Conservation (phyloP, 2,329 filamentous ascomycete genomes). For the Fusarium pseudoanthophilum region DNA sequence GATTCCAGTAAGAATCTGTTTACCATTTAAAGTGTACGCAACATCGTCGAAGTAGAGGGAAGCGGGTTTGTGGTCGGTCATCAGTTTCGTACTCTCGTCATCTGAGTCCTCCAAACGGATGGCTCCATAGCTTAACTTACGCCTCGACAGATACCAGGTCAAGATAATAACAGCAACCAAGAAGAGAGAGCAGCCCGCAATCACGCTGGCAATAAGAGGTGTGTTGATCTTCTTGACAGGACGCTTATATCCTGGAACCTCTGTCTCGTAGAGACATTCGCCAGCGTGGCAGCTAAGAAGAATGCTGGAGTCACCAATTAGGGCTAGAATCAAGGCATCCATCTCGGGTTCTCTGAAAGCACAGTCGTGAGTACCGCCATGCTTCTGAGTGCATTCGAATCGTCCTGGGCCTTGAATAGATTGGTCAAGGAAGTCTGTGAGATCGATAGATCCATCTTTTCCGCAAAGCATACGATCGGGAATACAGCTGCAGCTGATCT, state of each 20-base stretch:
- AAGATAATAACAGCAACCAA: slow-evolving; percentile 85
- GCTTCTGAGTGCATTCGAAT: slow-evolving; percentile 77
- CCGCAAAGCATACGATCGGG: slow-evolving; percentile 94
- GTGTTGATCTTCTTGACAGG: slow-evolving; percentile 97
- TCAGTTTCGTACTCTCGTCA: slow-evolving; percentile 85
- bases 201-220: slow-evolving; percentile 92
- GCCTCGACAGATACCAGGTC: slow-evolving; percentile 88
- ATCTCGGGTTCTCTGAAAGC: slow-evolving; percentile 91
- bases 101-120: slow-evolving; percentile 90
- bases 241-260: slow-evolving; percentile 89
- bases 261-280: slow-evolving; percentile 92
- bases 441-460: slow-evolving; percentile 88
- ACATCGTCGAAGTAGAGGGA: slow-evolving; percentile 90
- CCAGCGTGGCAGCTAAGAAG: slow-evolving; percentile 83
- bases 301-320: slow-evolving; percentile 95
- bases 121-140: slow-evolving; percentile 74
- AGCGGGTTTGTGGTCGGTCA: slow-evolving; percentile 91
- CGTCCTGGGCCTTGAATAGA: slow-evolving; percentile 87
- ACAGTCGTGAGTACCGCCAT: slow-evolving; percentile 73
- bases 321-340: slow-evolving; percentile 85
- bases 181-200: slow-evolving; percentile 86
- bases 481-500: slow-evolving; percentile 88
- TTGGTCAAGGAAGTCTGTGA: slow-evolving; percentile 86
- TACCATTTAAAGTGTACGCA: slow-evolving; percentile 86
- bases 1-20: slow-evolving; percentile 82